A percentile compares a stretch with the other conserved stretches of the same genome.
phyloP scores from a whole-genome alignment of 225 moss, liverwort and hornwort genomes.

The Sphagnum tenellum region DNA sequence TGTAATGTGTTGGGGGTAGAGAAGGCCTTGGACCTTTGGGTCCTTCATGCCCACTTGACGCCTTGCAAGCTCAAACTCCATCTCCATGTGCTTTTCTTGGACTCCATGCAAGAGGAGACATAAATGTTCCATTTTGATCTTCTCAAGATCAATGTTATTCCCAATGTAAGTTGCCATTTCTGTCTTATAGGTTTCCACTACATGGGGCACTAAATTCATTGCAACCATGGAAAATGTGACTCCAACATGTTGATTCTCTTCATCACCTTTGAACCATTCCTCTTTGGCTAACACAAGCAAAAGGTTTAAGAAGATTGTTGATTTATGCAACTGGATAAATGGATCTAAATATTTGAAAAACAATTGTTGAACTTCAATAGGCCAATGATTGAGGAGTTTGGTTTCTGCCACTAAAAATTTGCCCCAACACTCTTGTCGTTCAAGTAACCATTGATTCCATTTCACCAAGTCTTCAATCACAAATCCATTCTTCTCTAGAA shows the following conservation, averaged over 20 bases:
- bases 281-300: no score
- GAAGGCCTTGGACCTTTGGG: neutral
- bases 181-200: conserved; percentile 19
- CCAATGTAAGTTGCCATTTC: conserved; percentile 41
- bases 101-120: conserved; percentile 32
- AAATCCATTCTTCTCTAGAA: conserved; percentile 20
- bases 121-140: conserved; percentile 32
- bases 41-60: conserved; percentile 22
- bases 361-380: conserved; percentile 21
- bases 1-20: conserved; percentile 5
- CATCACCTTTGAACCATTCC: no score
- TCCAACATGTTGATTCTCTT: neutral
- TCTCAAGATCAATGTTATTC: conserved; percentile 23
- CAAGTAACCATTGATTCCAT: conserved; percentile 17
- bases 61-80: conserved; percentile 35
- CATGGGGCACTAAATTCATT: conserved; percentile 22
- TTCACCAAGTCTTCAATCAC: conserved; percentile 18
- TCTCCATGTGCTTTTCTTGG: conserved; percentile 24
- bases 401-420: conserved; percentile 10
- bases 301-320: conserved; percentile 20
- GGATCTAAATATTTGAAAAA: conserved; percentile 28
- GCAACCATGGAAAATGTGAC: conserved; percentile 17
- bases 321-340: conserved; percentile 21
- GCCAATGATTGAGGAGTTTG: conserved; percentile 21
- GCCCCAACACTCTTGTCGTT: conserved; percentile 28